Evolutionary conservation across 768 basidiomycete species (phyloP), one percentile per base, ranked within the genome.

Genomic region (Terana coerulea): DNA sequence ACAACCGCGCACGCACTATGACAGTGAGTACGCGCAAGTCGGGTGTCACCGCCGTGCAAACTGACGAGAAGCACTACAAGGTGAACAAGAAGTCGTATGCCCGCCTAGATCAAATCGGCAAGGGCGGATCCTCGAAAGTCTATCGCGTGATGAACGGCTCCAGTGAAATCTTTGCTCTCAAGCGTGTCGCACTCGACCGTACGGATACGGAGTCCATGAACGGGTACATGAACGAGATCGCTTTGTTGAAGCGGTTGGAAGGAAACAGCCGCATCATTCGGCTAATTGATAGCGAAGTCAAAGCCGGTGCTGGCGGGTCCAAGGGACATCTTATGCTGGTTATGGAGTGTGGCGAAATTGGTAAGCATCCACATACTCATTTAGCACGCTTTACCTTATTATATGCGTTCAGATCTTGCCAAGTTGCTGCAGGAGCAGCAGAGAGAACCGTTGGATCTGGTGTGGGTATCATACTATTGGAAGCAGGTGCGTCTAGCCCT

Each of bases 201-300:
- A 87, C 88, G 5, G 95, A 98, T 58, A 67, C 81, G 2, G 94
- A 97, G 56, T 91, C 92, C 17, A 86, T 95, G 72, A 82, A 77
- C 53, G 88, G 91, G 12, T 99, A 95, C 69, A 88, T 92, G 81
- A 98, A 98, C 66, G 95, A 99, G 74, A 98, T 98, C 53, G 83
- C 86, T 10, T 72, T 99, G 43, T 76, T 99, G 31, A 91, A 92
- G 63, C 83, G 94, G n/a, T 75, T 99, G n/a, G 84, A 86, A 30
- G 97, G 95, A 26, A 95, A 98, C 66, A 84, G 83, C 47, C 78
- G 93, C 40, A 95, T 99, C 59, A 98, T 99, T 58, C 79, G 88
- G 49, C 69, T 99, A 44, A 80, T 94, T 57, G 95, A 98, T 62
- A 89, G 88, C 51, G 95, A 98, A 69, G 80, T 95, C 31, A 89